A percentile compares a stretch with the other conserved stretches of the same genome.
phyloP scores from a whole-genome alignment of 768 basidiomycete genomes.

The Dioszegia aurantiaca region DNA sequence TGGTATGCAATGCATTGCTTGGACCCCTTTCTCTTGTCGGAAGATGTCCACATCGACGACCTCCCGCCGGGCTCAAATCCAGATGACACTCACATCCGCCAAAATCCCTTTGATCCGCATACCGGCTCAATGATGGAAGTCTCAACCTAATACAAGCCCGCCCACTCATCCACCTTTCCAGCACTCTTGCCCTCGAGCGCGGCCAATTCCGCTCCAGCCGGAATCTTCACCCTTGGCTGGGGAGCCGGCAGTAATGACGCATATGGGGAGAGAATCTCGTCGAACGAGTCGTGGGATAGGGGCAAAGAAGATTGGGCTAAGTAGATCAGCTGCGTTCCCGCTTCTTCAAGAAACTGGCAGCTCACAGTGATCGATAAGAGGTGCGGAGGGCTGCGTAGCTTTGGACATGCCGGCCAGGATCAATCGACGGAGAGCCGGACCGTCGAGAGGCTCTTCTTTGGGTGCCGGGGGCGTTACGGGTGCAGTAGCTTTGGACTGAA shows the following conservation, averaged over 20 bases:
- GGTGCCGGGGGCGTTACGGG: too few species aligned
- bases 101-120: background rate
- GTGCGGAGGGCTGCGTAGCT: constrained; percentile 37
- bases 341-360: background rate
- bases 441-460: constrained; percentile 42
- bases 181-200: constrained; percentile 26
- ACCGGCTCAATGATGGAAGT: background rate
- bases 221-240: constrained; percentile 35
- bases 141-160: constrained; percentile 37
- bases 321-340: background rate
- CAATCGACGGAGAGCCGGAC: constrained; percentile 37
- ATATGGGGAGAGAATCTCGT: constrained; percentile 47
- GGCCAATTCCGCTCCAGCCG: constrained; percentile 23
- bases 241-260: constrained; percentile 38
- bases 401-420: constrained; percentile 44
- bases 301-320: constrained; percentile 31
- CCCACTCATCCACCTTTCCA: constrained; percentile 44
- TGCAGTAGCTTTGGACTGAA: constrained; percentile 26
- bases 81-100: background rate
- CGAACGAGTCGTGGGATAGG: constrained; percentile 40
- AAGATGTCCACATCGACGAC: too few species aligned
- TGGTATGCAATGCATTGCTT: too few species aligned
- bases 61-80: too few species aligned
- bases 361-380: constrained; percentile 34
- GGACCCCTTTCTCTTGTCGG: too few species aligned